Percentiles rank a stretch among this genome's conserved stretches.
These are phyloP conservation scores for Erodium trifolium DNA, from an alignment of 441 rosid genomes.

Conservation along the genomic window DNA sequence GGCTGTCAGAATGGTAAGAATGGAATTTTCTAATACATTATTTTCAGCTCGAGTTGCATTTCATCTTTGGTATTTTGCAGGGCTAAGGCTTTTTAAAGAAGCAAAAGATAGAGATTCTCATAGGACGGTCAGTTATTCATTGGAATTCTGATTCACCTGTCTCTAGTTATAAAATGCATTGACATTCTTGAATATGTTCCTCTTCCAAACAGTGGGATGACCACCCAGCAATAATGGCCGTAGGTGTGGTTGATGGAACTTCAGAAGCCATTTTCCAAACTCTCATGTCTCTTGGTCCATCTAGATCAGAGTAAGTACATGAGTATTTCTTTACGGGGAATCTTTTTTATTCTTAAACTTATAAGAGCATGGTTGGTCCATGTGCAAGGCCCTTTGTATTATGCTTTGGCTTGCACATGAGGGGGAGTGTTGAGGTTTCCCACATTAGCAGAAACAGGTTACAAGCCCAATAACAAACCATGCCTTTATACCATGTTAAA, in stretches of 20 bases:
- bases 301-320: constrained; percentile 79
- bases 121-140: constrained; percentile 46
- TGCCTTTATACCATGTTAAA: too few relatives aligned
- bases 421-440: too few relatives aligned
- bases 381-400: too few relatives aligned
- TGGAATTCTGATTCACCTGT: constrained; percentile 16
- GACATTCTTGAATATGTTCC: constrained; percentile 13
- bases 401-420: too few relatives aligned
- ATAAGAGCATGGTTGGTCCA: neutral
- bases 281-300: constrained; percentile 90
- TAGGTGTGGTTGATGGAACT: constrained; percentile 89
- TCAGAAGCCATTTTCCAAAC: constrained; percentile 92
- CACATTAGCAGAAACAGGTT: too few relatives aligned
- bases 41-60: constrained; percentile 16
- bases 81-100: constrained; percentile 90
- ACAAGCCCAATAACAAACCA: too few relatives aligned
- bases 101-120: constrained; percentile 71
- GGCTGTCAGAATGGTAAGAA: constrained; percentile 85
- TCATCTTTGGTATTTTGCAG: constrained; percentile 33
- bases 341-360: neutral
- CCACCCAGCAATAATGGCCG: constrained; percentile 99
- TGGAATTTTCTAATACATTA: constrained; percentile 10
- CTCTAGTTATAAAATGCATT: constrained; percentile 8
- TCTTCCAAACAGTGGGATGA: constrained; percentile 64
- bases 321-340: neutral